Base-by-base conservation (phyloP, 768 basidiomycete species). In the Boletus speciosus region DNA sequence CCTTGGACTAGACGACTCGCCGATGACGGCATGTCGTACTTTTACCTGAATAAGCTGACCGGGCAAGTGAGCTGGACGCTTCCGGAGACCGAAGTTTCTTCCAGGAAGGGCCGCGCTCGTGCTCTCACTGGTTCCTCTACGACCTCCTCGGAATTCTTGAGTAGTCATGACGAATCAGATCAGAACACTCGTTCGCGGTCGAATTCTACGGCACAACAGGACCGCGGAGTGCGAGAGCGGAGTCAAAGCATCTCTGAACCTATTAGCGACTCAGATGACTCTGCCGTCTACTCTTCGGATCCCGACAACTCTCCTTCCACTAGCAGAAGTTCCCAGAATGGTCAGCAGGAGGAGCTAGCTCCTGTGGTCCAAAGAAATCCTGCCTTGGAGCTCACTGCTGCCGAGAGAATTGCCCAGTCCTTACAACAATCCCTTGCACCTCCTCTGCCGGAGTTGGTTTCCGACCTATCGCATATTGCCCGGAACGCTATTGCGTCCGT, bases 1-100 rank as follows among this genome's bases (percentile, higher is more conserved):
- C 87, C 86, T n/a, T 96, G 93, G 93, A 74, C 85, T 21, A 82
- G 81, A 62, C 83, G 83, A 51, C 76, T 92, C 42, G 87, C 87
- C 23, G 90, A 93, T 63, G 92, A 94, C 61, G 90, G 90, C 35
- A 75, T 82, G 72, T 82, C 87, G 4, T 90, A 88, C 66, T 91
- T 82, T 64, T 94, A 89, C 69, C 68, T 79, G 68, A 94, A 95
- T 75, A 84, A 78, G 58, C 63, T 78, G 23, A 85, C 85, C 55
- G 86, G 87, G 14, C 73, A 81, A 49, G 74, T 85, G 15, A 82
- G 81, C 51, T 90, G 86, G 90, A 82, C 81, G 6, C 73, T 80
- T 34, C 90, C 89, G 38, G 83, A 84, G 53, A 56, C 58, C 16
- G 61, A 70, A 19, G 52, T 54, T 49, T 23, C 55, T 41, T 54